Conservation (phyloP, 2,329 filamentous ascomycete genomes). For the Hypoxylon sp. region DNA sequence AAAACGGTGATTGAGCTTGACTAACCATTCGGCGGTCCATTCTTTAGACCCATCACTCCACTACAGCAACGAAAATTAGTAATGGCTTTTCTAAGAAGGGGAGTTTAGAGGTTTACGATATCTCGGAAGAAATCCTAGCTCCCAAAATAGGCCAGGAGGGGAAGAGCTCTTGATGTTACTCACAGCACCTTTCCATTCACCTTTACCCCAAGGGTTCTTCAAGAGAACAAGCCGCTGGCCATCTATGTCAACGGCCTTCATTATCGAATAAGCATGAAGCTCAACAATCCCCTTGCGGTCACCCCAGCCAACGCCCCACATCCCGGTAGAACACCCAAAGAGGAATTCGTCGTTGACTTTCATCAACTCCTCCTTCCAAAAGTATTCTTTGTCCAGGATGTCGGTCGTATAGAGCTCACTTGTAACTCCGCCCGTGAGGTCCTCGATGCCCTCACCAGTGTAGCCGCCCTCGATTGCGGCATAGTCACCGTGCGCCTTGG, state of each 20-base stretch:
- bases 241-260: conserved; percentile 71
- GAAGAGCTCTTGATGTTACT: too few species aligned
- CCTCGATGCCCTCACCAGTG: conserved; percentile 69
- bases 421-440: conserved; percentile 76
- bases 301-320: conserved; percentile 62
- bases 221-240: conserved; percentile 75
- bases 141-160: too few species aligned
- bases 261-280: conserved; percentile 73
- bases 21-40: conserved; percentile 86
- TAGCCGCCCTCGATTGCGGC: conserved; percentile 79
- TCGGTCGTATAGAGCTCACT: conserved; percentile 76
- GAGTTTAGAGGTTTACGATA: too few species aligned
- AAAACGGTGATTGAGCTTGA: conserved; percentile 79
- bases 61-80: too few species aligned
- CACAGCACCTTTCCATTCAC: conserved; percentile 80
- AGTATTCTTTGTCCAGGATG: conserved; percentile 80
- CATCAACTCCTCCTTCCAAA: conserved; percentile 84
- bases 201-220: conserved; percentile 84
- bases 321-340: conserved; percentile 71
- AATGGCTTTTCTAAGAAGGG: too few species aligned
- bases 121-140: too few species aligned
- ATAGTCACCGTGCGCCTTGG: conserved; percentile 82
- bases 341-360: conserved; percentile 84
- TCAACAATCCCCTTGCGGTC: conserved; percentile 71
- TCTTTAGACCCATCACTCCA: conserved; percentile 88